These are phyloP conservation scores for Blastobotrys mokoenaii DNA, from an alignment of 805 yeast genomes.

Conservation along the genomic window DNA sequence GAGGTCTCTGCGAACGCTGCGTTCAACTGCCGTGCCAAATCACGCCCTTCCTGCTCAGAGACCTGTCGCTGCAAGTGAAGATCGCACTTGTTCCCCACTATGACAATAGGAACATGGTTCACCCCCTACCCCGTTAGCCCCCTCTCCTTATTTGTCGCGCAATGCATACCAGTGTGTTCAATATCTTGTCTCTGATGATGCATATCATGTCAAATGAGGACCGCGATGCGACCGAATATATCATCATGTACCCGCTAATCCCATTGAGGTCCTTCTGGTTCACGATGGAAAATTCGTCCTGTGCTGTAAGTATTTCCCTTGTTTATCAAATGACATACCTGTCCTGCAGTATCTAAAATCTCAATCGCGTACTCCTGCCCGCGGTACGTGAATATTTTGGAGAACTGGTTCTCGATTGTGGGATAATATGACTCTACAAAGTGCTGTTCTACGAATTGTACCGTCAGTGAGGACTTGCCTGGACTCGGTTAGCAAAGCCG, in stretches of 20 bases:
- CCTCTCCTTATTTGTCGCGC: not conserved
- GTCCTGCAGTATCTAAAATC: conserved; percentile 88
- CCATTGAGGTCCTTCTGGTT: conserved; percentile 73
- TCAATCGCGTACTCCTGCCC: conserved; percentile 75
- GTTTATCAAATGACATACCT: no score
- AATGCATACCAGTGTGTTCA: conserved; percentile 39
- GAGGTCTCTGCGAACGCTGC: conserved; percentile 77
- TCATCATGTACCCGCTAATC: conserved; percentile 73
- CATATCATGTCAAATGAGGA: conserved; percentile 70
- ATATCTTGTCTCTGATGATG: conserved; percentile 72
- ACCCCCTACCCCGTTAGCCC: conserved; percentile 31
- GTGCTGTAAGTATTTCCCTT: no score
- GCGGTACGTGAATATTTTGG: conserved; percentile 57
- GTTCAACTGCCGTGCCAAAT: conserved; percentile 55
- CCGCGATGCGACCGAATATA: conserved; percentile 73
- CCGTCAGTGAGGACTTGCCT: conserved; percentile 73
- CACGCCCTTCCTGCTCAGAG: conserved; percentile 47
- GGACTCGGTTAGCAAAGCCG: conserved; percentile 15
- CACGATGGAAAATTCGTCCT: conserved; percentile 73
- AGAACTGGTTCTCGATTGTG: conserved; percentile 79
- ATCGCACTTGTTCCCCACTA: conserved; percentile 74
- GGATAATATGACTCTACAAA: conserved; percentile 87
- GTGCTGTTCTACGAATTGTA: conserved; percentile 79
- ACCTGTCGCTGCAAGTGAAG: conserved; percentile 54
- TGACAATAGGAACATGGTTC: conserved; percentile 65